A percentile compares a stretch with the other conserved stretches of the same genome.
phyloP scores from a whole-genome alignment of 768 basidiomycete species.

The Mycena belliarum region DNA sequence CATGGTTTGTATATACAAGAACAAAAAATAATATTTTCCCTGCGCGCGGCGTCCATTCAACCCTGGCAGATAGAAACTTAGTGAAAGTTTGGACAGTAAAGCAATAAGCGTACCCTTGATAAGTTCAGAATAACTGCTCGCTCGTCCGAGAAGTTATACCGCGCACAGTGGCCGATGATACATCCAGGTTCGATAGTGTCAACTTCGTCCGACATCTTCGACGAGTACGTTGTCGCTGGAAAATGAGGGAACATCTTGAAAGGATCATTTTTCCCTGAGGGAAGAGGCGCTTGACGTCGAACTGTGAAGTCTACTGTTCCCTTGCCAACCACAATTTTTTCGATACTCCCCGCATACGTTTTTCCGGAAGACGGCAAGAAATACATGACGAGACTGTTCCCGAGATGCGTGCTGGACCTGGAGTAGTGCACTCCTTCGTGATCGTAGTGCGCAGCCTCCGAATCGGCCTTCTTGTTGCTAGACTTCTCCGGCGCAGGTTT shows the following conservation, averaged over 20 bases:
- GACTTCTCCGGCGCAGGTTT: neutral
- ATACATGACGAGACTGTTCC: slow-evolving; percentile 14
- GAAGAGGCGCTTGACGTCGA: slow-evolving; percentile 5
- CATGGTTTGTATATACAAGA: too few relatives aligned
- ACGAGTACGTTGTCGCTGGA: slow-evolving; percentile 8
- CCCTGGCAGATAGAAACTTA: neutral
- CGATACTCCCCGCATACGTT: slow-evolving; percentile 1
- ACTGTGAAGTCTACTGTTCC: neutral
- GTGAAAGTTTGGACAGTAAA: neutral
- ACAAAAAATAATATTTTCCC: too few relatives aligned
- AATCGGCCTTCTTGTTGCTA: neutral
- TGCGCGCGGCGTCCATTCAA: neutral
- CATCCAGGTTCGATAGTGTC: neutral
- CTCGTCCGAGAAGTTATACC: neutral
- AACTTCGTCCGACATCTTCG: neutral
- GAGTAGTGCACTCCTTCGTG: slow-evolving; percentile 5
- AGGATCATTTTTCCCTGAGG: slow-evolving; percentile 4
- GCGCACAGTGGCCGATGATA: slow-evolving; percentile 8
- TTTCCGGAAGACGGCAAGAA: neutral
- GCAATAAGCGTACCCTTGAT: slow-evolving; percentile 23
- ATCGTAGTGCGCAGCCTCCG: neutral
- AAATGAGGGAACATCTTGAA: slow-evolving; percentile 10
- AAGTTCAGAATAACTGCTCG: neutral
- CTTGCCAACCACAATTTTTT: neutral
- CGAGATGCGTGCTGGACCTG: neutral